Conservation (phyloP, 306 rosid species). For the Acacia crassicarpa region DNA sequence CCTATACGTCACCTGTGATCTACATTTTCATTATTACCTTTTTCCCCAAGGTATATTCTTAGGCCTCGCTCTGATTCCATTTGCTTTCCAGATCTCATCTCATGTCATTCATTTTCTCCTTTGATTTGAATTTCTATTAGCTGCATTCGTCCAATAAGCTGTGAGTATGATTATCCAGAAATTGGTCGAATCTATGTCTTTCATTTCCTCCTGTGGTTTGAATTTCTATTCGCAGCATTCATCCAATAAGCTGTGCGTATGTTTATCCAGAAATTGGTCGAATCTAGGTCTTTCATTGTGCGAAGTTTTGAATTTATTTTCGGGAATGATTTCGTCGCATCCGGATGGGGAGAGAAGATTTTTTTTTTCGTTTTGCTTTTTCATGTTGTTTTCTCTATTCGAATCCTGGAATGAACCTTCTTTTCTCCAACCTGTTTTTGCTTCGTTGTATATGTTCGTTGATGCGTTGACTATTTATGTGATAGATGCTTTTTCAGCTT, state of each 20-base stretch:
- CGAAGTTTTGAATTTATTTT: neutral
- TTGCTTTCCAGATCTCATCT: neutral
- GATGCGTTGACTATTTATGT: neutral
- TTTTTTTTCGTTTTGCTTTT: neutral
- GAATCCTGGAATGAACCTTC: neutral
- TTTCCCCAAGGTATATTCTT: conserved; percentile 3
- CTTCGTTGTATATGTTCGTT: neutral
- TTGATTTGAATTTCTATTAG: neutral
- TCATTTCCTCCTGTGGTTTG: neutral
- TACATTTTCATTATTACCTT: neutral
- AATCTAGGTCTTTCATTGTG: conserved; percentile 1
- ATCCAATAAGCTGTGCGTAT: neutral
- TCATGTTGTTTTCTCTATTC: neutral
- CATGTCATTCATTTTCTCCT: neutral
- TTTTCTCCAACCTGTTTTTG: neutral
- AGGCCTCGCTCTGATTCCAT: neutral
- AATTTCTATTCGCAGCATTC: neutral
- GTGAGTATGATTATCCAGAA: neutral
- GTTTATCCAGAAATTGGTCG: neutral
- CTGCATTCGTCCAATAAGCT: neutral
- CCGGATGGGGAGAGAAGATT: neutral
- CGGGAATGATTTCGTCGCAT: neutral
- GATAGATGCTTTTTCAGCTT: neutral
- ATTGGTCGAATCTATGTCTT: neutral
- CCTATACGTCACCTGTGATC: neutral